A percentile compares a stretch with the other conserved stretches of the same genome.
These are phyloP conservation scores for Suillus subluteus DNA, from an alignment of 768 basidiomycete genomes.

Conservation along the genomic window DNA sequence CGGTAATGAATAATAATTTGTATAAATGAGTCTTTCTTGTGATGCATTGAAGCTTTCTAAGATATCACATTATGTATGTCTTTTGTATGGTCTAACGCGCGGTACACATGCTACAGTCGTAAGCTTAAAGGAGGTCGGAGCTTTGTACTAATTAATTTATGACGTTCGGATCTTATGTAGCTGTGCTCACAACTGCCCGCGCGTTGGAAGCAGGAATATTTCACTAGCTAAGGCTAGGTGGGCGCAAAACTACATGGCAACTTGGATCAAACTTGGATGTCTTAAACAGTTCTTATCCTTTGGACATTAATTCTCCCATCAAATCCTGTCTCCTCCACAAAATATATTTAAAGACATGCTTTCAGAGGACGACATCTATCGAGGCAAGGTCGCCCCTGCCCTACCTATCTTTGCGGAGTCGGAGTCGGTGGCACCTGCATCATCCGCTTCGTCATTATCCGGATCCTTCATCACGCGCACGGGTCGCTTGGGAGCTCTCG, in stretches of 20 bases:
- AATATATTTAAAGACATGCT: constrained; percentile 10
- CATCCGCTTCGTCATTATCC: constrained; percentile 36
- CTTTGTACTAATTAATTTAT: too few relatives aligned
- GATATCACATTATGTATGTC: too few relatives aligned
- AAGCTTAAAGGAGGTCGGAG: too few relatives aligned
- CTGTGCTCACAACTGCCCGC: not conserved
- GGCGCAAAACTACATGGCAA: not conserved
- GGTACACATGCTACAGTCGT: too few relatives aligned
- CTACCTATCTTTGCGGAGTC: constrained; percentile 32
- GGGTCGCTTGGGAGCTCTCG: constrained; percentile 52
- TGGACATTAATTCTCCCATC: not conserved
- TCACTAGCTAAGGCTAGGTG: not conserved
- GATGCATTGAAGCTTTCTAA: too few relatives aligned
- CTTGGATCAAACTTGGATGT: too few relatives aligned
- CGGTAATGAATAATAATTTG: too few relatives aligned
- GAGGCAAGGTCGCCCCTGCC: constrained; percentile 49
- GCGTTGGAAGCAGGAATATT: not conserved
- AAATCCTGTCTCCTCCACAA: not conserved
- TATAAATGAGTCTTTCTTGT: too few relatives aligned
- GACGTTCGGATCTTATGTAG: not conserved
- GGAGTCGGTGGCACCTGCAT: constrained; percentile 30
- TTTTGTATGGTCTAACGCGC: too few relatives aligned
- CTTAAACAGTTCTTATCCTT: not conserved
- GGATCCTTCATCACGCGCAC: constrained; percentile 36
- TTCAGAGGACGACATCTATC: constrained; percentile 60